A percentile compares a stretch with the other conserved stretches of the same genome.
phyloP scores from a whole-genome alignment of 2,329 filamentous ascomycete genomes.

The Nigrograna mackinnonii region DNA sequence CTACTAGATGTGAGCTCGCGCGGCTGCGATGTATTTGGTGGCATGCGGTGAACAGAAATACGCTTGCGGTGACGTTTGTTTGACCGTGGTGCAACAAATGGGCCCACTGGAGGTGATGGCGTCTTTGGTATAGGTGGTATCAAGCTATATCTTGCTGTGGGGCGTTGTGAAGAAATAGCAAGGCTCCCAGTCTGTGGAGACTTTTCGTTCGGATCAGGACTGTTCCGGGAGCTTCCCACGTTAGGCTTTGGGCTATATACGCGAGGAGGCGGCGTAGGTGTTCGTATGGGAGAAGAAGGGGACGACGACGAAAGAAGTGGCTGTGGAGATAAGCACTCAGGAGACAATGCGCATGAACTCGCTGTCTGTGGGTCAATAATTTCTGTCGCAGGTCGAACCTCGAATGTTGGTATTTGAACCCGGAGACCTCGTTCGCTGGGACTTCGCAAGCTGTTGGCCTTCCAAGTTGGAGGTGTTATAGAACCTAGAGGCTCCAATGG shows the following conservation, averaged over 20 bases:
- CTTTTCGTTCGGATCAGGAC: conserved; percentile 5
- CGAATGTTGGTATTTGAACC: conserved; percentile 23
- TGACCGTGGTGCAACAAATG: conserved; percentile 1
- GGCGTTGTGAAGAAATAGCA: not conserved
- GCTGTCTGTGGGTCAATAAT: conserved; percentile 28
- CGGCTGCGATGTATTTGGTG: conserved; percentile 4
- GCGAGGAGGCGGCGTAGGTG: conserved; percentile 18
- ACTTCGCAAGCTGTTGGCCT: conserved; percentile 8
- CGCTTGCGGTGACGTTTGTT: not conserved
- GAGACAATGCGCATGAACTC: conserved; percentile 28
- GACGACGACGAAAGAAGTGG: conserved; percentile 20
- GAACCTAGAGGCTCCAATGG: conserved; percentile 25
- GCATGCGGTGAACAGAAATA: conserved; percentile 7
- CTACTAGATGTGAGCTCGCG: not conserved
- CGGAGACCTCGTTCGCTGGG: conserved; percentile 23
- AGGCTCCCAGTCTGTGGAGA: not conserved
- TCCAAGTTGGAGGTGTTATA: conserved; percentile 14
- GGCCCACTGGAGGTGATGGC: conserved; percentile 5
- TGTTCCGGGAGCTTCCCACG: conserved; percentile 1
- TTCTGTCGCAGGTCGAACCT: conserved; percentile 8
- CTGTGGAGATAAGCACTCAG: conserved; percentile 24
- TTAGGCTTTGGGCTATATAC: conserved; percentile 12
- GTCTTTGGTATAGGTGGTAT: conserved; percentile 4
- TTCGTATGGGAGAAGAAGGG: conserved; percentile 9
- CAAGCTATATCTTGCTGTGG: conserved; percentile 3